phyloP scores from a whole-genome alignment of 148 eudicot genomes.

The Pharnaceum exiguum region DNA sequence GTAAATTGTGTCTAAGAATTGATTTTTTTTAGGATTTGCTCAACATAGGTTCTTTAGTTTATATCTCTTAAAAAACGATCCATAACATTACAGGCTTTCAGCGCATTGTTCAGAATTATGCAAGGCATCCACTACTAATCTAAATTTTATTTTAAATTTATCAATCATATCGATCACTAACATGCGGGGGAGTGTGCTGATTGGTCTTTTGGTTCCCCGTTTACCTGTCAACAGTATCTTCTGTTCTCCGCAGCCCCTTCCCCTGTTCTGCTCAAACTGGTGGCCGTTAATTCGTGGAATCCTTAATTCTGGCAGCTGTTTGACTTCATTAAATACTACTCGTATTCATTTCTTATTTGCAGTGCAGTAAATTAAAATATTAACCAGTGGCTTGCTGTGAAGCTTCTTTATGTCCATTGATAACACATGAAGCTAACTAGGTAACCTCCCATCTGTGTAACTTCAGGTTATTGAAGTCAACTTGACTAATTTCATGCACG shows the following conservation, averaged over 20 bases:
- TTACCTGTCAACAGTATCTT: conserved; percentile 14
- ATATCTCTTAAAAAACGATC: too few relatives aligned
- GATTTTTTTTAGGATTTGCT: too few relatives aligned
- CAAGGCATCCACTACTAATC: too few relatives aligned
- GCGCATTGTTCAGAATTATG: too few relatives aligned
- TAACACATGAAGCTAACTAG: not conserved
- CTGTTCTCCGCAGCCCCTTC: conserved; percentile 6
- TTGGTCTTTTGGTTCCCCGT: conserved; percentile 27
- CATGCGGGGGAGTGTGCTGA: conserved; percentile 4
- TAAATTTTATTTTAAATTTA: too few relatives aligned
- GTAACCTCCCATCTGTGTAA: not conserved
- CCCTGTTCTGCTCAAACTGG: not conserved
- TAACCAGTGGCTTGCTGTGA: conserved; percentile 1
- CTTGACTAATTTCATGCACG: too few relatives aligned
- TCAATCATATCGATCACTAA: too few relatives aligned
- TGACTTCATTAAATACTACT: too few relatives aligned
- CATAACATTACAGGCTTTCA: too few relatives aligned
- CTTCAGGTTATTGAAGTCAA: too few relatives aligned
- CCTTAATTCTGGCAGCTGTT: not conserved
- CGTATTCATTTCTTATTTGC: not conserved
- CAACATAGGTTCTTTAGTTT: too few relatives aligned
- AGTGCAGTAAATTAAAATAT: not conserved
- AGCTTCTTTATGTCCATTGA: conserved; percentile 7
- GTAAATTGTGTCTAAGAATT: too few relatives aligned
- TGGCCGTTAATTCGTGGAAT: conserved; percentile 10